Evolutionary conservation across 306 rosid genomes (phyloP), one percentile per base, ranked within the genome.

Genomic region (Dryas octopetala): DNA sequence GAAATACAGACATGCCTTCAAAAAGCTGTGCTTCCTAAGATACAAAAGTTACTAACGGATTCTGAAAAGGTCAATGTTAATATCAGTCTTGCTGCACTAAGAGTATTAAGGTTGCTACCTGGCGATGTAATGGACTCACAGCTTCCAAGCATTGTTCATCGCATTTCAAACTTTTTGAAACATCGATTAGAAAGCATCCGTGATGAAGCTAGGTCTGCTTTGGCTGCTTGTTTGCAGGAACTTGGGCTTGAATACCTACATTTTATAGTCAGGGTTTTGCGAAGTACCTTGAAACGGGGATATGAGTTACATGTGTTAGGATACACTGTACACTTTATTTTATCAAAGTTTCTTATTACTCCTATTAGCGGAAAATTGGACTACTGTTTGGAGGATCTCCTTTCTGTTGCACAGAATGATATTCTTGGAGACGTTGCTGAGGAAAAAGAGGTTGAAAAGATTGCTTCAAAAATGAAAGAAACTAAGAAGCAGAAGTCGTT

Each of bases 391-490:
- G 84, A 82, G 62, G 96, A 95, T 85, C 96, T 95, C 28, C 91
- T 95, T 82, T 79, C 82, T 76, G 74, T 95, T 47, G 86, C 85
- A 45, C 93, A 90, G 85, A 88, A 85, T 52, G 98, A 95, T 77
- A 86, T 95, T 87, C 85, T 89, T 70, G 97, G 98, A 70, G 93
- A 86, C 32, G 96, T 95, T 87, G 84, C 97, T 6, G 96, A 95
- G 76, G 93, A 95, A 78, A 95, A 95, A 81, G 98, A 91, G 59
- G 98, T 95, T 68, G 96, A 90, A 75, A 89, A 90, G 88, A 86
- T 91, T 81, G 98, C 98, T 81, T 79, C 96, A 6, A 95, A 95
- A 85, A 95, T 91, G 97, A 95, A 95, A 85, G 98, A 95, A 83
- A 95, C 97, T 55, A 86, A 74, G 86, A 86, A 59, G 76, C 82